A percentile compares a stretch with the other conserved stretches of the same genome.
These are phyloP conservation scores for Nicotiana benthamiana DNA, from an alignment of 257 asterid genomes.

Conservation along the genomic window DNA sequence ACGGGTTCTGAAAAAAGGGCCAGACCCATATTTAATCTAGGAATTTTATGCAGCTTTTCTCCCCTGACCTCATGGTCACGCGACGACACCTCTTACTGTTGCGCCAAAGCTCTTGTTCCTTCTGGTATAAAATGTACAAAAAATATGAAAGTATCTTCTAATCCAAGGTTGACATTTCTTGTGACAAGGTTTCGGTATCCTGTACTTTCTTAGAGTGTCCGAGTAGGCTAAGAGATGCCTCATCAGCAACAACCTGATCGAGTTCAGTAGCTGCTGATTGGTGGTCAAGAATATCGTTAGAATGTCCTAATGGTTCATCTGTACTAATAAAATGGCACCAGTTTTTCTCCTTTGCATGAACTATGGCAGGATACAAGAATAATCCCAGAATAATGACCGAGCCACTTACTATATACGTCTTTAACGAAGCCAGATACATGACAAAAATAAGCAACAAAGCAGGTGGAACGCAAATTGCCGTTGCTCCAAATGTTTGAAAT, in stretches of 20 bases:
- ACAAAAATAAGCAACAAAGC: slow-evolving; percentile 63
- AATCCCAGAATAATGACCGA: slow-evolving; percentile 49
- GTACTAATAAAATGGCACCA: slow-evolving; percentile 43
- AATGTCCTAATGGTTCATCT: slow-evolving; percentile 1
- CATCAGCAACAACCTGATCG: slow-evolving; percentile 15
- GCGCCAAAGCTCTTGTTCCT: background rate
- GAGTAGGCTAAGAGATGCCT: slow-evolving; percentile 31
- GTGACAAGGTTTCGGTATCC: slow-evolving; percentile 3
- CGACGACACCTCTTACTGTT: background rate
- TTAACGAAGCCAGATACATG: slow-evolving; percentile 68
- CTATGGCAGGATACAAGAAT: slow-evolving; percentile 38
- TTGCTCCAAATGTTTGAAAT: slow-evolving; percentile 51
- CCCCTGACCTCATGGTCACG: no score
- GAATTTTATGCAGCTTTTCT: background rate
- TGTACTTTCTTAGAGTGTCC: slow-evolving; percentile 8
- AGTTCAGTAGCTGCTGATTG: slow-evolving; percentile 14
- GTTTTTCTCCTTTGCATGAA: slow-evolving; percentile 33
- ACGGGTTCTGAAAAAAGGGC: background rate
- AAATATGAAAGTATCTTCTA: slow-evolving; percentile 16
- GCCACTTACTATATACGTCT: slow-evolving; percentile 63
- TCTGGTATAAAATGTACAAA: background rate
- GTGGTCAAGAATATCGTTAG: slow-evolving; percentile 22
- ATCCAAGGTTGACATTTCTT: slow-evolving; percentile 17
- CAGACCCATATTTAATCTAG: background rate
- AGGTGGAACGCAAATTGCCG: slow-evolving; percentile 71